Conservation (phyloP, 495 filamentous ascomycete species). For the Aspergillus kassunensis region DNA sequence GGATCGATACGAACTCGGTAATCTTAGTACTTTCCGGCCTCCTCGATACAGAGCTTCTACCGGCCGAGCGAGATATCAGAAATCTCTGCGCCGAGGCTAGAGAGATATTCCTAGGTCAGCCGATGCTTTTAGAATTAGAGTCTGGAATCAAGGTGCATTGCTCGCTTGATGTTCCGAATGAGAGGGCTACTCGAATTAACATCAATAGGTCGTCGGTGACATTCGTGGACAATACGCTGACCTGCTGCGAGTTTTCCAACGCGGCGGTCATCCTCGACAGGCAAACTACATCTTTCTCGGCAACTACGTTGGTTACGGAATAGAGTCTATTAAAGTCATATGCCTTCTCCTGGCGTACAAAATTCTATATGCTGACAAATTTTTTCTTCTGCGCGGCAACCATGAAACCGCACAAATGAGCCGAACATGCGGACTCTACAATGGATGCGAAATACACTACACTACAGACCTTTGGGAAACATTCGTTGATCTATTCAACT, state of each 20-base stretch:
- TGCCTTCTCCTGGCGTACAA: constrained; percentile 98
- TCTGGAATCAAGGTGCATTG: constrained; percentile 90
- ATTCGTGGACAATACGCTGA: constrained; percentile 99
- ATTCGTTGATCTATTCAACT: constrained; percentile 99
- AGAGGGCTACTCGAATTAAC: background rate
- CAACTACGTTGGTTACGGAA: constrained; percentile 98
- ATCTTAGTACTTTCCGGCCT: no score
- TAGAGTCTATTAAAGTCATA: constrained; percentile 99
- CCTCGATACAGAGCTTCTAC: no score
- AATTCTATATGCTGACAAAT: constrained; percentile 99
- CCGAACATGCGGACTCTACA: constrained; percentile 99
- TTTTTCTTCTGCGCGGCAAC: constrained; percentile 97
- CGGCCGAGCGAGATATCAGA: constrained; percentile 96
- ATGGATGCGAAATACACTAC: constrained; percentile 98
- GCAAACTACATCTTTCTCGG: constrained; percentile 99
- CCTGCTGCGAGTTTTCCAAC: constrained; percentile 94
- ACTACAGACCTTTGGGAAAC: constrained; percentile 99
- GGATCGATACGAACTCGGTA: no score
- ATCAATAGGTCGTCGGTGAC: constrained; percentile 90
- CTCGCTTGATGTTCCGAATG: no score
- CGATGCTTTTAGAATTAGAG: constrained; percentile 94
- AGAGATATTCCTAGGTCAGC: constrained; percentile 99
- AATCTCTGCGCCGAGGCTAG: constrained; percentile 97
- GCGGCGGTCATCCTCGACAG: constrained; percentile 96
- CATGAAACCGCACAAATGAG: constrained; percentile 99